A percentile compares a stretch with the other conserved stretches of the same genome.
Conservation (phyloP, 768 basidiomycete species). For the Tylopilus balloui region DNA sequence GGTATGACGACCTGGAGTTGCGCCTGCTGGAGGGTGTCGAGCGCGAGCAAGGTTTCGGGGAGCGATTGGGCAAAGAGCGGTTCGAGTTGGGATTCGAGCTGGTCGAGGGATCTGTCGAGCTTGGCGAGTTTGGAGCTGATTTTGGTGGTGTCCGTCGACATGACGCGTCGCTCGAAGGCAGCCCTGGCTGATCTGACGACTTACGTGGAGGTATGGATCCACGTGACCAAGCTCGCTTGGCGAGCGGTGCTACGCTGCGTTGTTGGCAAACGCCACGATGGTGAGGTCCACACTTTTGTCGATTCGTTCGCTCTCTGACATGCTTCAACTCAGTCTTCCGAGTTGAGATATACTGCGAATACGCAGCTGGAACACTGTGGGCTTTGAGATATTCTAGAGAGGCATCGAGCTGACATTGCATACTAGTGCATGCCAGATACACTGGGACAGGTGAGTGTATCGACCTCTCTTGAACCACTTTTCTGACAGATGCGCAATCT, state of each 20-base stretch:
- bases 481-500: constrained; percentile 8
- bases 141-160: constrained; percentile 36
- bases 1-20: constrained; percentile 75
- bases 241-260: constrained; percentile 5
- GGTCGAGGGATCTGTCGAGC: constrained; percentile 57
- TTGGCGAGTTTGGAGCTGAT: constrained; percentile 41
- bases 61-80: constrained; percentile 66
- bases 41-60: constrained; percentile 55
- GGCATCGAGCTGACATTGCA: constrained; percentile 8
- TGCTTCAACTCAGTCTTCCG: constrained; percentile 59
- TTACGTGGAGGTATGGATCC: background rate
- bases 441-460: constrained; percentile 85
- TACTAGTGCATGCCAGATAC: constrained; percentile 87
- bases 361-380: constrained; percentile 92
- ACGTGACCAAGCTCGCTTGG: constrained; percentile 11
- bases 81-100: constrained; percentile 62
- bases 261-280: constrained; percentile 16
- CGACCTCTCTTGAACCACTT: background rate
- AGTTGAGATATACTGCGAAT: constrained; percentile 93
- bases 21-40: constrained; percentile 75
- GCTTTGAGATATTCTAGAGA: constrained; percentile 27
- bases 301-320: constrained; percentile 1
- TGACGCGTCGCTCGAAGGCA: constrained; percentile 6
- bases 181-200: too few relatives aligned
- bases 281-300: constrained; percentile 2